Evolutionary conservation across 1,139 yeast genomes (phyloP), one percentile per base, ranked within the genome.

Genomic region (Pichia terricola): DNA sequence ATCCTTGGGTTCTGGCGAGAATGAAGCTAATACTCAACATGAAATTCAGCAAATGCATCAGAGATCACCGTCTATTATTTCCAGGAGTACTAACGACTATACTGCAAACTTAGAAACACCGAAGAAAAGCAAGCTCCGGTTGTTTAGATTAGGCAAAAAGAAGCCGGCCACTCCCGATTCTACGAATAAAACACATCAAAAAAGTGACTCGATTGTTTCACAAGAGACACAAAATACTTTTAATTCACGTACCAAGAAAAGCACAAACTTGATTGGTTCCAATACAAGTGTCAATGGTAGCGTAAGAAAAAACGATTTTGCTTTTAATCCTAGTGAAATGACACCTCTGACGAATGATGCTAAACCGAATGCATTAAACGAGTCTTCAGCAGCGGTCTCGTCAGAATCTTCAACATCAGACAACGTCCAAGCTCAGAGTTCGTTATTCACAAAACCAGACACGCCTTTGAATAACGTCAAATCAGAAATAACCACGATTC

Each of bases 131-230:
- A 45, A 40, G 26, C 16, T 45, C 10, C 40, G 30, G 10, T 22
- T 46, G 5, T 44, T 44, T 8, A 40, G 40, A 28, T 39, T 43
- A 11, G 39, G 38, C 3, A 47, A 38, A 26, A 43, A 43, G 42
- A 45, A 45, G n/a, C 16, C n/a, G 3, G 27, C 22, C 4, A 6
- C 39, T 8, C 6, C 37, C 10, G 35, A 27, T 10, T 8, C 7
- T 8, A 7, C 7, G 32, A 30, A 30, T 10, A 8, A 7, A 8
- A 30, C 40, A 28, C 49, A 43, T 22, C 39, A 37, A 9, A 43
- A 43, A 28, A 37, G 25, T 33, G 38, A 26, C 7, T 43, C 46
- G 1, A 5, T 43, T 27, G 30, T 40, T 6, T 46, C 46, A 4
- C 46, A 46, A 35, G 49, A 42, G 26, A 44, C 44, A 5, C 35